Base-by-base conservation (phyloP, 2,329 filamentous ascomycete genomes). In the Biscogniauxia marginata region DNA sequence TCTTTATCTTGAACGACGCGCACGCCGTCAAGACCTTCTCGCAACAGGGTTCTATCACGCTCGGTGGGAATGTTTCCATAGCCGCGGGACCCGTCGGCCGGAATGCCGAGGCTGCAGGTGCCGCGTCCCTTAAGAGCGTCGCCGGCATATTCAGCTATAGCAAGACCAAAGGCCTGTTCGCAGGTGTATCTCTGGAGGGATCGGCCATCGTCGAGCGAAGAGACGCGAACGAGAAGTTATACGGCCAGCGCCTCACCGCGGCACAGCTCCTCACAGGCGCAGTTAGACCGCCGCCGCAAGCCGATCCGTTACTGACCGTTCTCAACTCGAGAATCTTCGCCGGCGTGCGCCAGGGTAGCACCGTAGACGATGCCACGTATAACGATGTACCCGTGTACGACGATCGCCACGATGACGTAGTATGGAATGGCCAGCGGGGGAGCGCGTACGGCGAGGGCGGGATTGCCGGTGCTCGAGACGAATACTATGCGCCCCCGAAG, bases 161-260 rank as follows among this genome's bases (percentile, higher is more conserved):
- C 72, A 98, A 97, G 77, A 99, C 95, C 11, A 98, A 97, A 78
- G 95, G 95, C 19, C 78, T 99, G 25, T 99, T 99, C 67, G 95
- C 95, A 4, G 95, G 95, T 70, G 93, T 99, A 49, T 96, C 90
- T 65, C 79, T 99, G 63, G 95, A 99, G 73, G 95, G 95, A 20
- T 93, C 89, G 59, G 92, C 90, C 52, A 88, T 99, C 63, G 90
- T 98, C 61, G 95, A 99, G 77, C 86, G 95, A 62, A 89, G 92
- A 76, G 95, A 99, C 74, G 95, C 95, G 65, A 99, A 99, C 71
- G 90, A 96, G 76, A 96, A 96, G 77, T 83, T 99, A 59, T 99
- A 99, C 73, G 90, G 91, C 60, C 85, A 88, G 56, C 85, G 89
- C 59, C 84, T 90, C 73, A 92, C 90, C 7, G 95, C 95, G 13